Evolutionary conservation across 2,329 filamentous ascomycete species (phyloP).

Genomic region (Alternaria gaisen): DNA sequence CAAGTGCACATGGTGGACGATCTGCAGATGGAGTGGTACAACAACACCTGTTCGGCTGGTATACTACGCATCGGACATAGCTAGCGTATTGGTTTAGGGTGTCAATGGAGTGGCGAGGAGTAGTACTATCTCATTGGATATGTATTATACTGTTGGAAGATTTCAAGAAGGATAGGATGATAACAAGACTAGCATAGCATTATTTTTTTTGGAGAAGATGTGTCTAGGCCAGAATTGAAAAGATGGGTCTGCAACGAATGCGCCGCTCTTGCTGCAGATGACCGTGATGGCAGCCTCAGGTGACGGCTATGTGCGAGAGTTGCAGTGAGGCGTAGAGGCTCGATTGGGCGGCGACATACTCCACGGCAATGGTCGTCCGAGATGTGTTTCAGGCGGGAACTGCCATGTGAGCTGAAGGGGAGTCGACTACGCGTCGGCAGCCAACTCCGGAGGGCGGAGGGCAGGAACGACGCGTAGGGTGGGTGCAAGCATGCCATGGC

Average conservation of each 20-base stretch:
- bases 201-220: constrained; percentile 7
- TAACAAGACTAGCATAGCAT: constrained; percentile 17
- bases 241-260: neutral
- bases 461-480: constrained; percentile 18
- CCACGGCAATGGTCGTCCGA: constrained; percentile 6
- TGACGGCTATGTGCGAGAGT: constrained; percentile 5
- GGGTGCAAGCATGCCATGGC: constrained; percentile 9
- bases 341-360: constrained; percentile 14
- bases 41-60: constrained; percentile 60
- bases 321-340: constrained; percentile 8
- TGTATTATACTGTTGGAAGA: constrained; percentile 2
- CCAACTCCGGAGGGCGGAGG: neutral
- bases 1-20: constrained; percentile 60
- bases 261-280: constrained; percentile 24
- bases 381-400: constrained; percentile 13
- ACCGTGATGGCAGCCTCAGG: constrained; percentile 18
- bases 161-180: constrained; percentile 1
- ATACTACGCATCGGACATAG: constrained; percentile 44
- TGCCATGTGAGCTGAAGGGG: constrained; percentile 18
- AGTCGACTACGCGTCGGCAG: constrained; percentile 9
- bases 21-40: constrained; percentile 58
- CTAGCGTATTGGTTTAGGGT: constrained; percentile 34
- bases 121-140: neutral
- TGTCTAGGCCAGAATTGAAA: constrained; percentile 9
- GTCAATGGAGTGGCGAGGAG: neutral